Conservation (phyloP, 1,284 basidiomycete genomes). For the Melampsora americana region DNA sequence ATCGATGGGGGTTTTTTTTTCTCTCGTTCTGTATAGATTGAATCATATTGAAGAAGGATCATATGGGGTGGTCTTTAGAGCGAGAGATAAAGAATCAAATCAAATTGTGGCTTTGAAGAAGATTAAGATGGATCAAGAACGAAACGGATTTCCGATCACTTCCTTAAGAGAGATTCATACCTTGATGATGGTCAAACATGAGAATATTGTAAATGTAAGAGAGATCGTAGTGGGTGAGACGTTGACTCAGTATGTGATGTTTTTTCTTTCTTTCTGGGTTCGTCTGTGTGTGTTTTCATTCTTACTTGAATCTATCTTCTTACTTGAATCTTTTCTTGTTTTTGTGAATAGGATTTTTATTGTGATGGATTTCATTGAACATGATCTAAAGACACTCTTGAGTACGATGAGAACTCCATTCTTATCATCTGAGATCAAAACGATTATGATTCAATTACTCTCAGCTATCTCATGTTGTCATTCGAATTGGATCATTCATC, state of each 20-base stretch:
- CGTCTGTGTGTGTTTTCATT: too few relatives aligned
- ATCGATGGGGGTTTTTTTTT: too few relatives aligned
- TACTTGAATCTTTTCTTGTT: too few relatives aligned
- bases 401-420: constrained; percentile 91
- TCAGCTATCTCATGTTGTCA: constrained; percentile 90
- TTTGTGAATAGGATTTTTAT: constrained; percentile 79
- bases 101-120: constrained; percentile 97
- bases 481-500: constrained; percentile 93
- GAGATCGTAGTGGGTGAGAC: constrained; percentile 99
- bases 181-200: constrained; percentile 72
- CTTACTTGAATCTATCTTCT: too few relatives aligned
- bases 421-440: constrained; percentile 96
- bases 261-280: constrained; percentile 48
- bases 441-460: constrained; percentile 86
- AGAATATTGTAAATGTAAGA: constrained; percentile 89
- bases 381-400: constrained; percentile 93
- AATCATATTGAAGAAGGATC: constrained; percentile 99
- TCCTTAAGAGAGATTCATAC: constrained; percentile 91
- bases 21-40: too few relatives aligned
- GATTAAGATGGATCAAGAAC: constrained; percentile 95
- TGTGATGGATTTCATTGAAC: constrained; percentile 99
- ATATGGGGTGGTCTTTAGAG: constrained; percentile 95
- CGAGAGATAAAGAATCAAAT: constrained; percentile 84
- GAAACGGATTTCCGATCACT: constrained; percentile 97
- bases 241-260: constrained; percentile 80